phyloP scores from a whole-genome alignment of 441 rosid genomes.

The Aleurites moluccanus region DNA sequence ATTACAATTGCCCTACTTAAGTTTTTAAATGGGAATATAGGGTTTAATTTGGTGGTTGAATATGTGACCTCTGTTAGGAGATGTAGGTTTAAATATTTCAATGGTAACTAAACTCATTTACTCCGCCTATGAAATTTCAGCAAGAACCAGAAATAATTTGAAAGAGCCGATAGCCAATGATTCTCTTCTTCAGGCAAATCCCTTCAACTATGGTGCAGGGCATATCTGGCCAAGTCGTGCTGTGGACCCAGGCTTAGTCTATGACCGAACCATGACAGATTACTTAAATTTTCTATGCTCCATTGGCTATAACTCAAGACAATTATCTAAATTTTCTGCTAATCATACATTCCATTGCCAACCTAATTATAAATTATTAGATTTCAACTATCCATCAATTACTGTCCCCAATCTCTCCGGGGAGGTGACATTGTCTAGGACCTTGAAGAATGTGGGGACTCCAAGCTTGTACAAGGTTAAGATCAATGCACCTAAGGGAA shows the following conservation, averaged over 20 bases:
- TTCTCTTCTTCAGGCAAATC: conserved; percentile 37
- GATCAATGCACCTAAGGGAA: conserved; percentile 37
- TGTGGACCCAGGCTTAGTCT: conserved; percentile 57
- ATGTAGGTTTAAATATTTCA: too few relatives aligned
- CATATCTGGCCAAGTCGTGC: conserved; percentile 60
- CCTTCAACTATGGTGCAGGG: conserved; percentile 62
- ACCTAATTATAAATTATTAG: conserved; percentile 3
- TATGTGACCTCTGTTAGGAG: too few relatives aligned
- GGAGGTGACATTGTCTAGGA: conserved; percentile 36
- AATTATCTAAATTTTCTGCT: conserved; percentile 31
- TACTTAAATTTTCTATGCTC: conserved; percentile 55
- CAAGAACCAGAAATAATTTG: conserved; percentile 38
- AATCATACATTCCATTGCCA: conserved; percentile 32
- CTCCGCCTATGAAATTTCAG: conserved; percentile 3
- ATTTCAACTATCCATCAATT: conserved; percentile 63
- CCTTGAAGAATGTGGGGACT: conserved; percentile 45
- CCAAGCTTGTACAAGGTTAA: conserved; percentile 30
- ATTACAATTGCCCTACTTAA: too few relatives aligned
- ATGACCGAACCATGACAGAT: conserved; percentile 40
- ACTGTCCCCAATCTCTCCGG: conserved; percentile 36
- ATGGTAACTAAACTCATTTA: background rate
- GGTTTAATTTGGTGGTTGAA: too few relatives aligned
- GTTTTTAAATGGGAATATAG: too few relatives aligned
- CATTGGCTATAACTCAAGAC: conserved; percentile 39
- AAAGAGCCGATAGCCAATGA: conserved; percentile 42